phyloP scores from a whole-genome alignment of 352 stramenopile genomes.

The Globisporangium lucens region DNA sequence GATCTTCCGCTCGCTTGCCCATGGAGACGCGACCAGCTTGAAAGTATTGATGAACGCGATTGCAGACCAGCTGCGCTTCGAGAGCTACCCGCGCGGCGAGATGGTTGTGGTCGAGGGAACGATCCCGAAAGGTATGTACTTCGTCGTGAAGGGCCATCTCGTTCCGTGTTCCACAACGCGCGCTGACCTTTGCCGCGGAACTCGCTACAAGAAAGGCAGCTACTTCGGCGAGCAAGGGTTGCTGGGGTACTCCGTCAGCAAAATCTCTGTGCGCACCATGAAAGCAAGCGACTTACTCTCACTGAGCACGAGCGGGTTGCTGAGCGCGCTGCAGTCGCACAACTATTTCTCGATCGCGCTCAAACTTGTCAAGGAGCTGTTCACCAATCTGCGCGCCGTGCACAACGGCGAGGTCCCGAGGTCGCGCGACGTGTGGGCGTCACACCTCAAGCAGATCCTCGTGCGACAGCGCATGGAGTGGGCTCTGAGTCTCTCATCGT shows the following conservation, averaged over 20 bases:
- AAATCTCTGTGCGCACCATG: conserved; percentile 17
- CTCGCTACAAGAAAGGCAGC: conserved; percentile 26
- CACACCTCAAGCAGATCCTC: conserved; percentile 19
- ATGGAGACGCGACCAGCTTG: conserved; percentile 18
- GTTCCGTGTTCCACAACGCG: conserved; percentile 11
- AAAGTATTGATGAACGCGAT: conserved; percentile 33
- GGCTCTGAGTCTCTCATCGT: conserved; percentile 11
- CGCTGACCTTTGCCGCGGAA: background rate
- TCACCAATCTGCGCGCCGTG: conserved; percentile 6
- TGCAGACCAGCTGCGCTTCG: conserved; percentile 51
- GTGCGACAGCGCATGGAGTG: conserved; percentile 19
- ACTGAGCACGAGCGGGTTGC: conserved; percentile 11
- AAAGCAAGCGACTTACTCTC: conserved; percentile 22
- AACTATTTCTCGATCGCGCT: conserved; percentile 21
- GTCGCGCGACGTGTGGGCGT: conserved; percentile 18
- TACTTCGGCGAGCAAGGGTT: conserved; percentile 63
- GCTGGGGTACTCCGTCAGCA: conserved; percentile 48
- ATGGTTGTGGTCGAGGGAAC: conserved; percentile 58
- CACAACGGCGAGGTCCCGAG: conserved; percentile 9
- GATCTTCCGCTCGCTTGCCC: conserved; percentile 30
- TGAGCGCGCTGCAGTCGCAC: conserved; percentile 19
- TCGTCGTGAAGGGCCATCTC: conserved; percentile 57
- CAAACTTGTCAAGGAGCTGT: conserved; percentile 19
- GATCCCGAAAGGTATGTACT: conserved; percentile 69
- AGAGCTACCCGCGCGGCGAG: conserved; percentile 65